Evolutionary conservation across 306 rosid species (phyloP).

Genomic region (Ormosia semicastrata): DNA sequence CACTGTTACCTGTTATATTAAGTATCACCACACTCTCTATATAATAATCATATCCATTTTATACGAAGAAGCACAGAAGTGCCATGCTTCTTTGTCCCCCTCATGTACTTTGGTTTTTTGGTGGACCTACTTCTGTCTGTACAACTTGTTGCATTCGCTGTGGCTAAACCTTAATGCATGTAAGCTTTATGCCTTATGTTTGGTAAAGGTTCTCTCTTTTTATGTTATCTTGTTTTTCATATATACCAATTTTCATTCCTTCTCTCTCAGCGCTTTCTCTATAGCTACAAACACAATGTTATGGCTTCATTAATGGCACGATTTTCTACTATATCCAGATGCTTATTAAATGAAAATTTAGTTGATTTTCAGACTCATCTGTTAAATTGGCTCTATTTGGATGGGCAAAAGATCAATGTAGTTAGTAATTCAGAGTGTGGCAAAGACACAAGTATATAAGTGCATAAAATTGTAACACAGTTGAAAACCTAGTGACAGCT

Average conservation of each 20-base stretch:
- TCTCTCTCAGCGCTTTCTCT: neutral
- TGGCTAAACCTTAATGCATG: slow-evolving; percentile 30
- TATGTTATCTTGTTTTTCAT: neutral
- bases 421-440: neutral
- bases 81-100: slow-evolving; percentile 55
- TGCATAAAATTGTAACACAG: slow-evolving; percentile 24
- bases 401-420: neutral
- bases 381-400: slow-evolving; percentile 13
- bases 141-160: slow-evolving; percentile 38
- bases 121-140: slow-evolving; percentile 47
- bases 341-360: neutral
- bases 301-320: neutral
- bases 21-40: neutral
- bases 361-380: neutral
- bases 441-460: neutral
- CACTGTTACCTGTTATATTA: neutral
- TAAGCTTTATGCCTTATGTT: slow-evolving; percentile 25
- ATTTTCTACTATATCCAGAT: neutral
- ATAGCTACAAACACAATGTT: neutral
- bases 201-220: slow-evolving; percentile 30
- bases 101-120: slow-evolving; percentile 36
- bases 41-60: slow-evolving; percentile 23
- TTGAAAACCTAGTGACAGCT: slow-evolving; percentile 16
- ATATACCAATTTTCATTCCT: neutral
- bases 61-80: slow-evolving; percentile 33